Base-by-base conservation (phyloP, 2,329 filamentous ascomycete genomes). In the Berkeleyomyces rouxiae region DNA sequence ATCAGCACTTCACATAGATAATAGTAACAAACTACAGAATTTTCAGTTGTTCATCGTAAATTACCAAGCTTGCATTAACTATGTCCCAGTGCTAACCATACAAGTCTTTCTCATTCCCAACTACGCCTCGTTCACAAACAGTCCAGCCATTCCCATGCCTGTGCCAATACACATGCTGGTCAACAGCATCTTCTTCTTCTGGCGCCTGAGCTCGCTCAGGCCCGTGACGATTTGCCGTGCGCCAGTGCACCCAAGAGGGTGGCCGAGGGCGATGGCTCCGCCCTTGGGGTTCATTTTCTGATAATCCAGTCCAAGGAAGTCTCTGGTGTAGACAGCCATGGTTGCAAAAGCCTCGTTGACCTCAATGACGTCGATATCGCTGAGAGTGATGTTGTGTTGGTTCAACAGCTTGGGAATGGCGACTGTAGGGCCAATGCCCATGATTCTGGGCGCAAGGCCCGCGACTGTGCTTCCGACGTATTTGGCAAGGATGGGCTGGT, bases 281-380 rank as follows among this genome's bases (percentile, higher is more conserved):
- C 88, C 88, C 65, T 87, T 79, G 36, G 85, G 81, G 76, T 93
- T 93, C 80, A 93, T 82, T 82, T 90, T 92, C 69, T 79, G 74
- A 74, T 80, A 82, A 71, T 88, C 84, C 59, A 92, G 76, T 67
- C 82, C 82, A 59, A 93, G 79, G 67, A 77, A 82, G 69, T 90
- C 80, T 62, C 87, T 76, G 76, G 90, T 96, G 81, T 96, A 97
- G 39, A 96, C 91, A 1, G 90, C 91, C 93, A 97, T 97, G 61
- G 88, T 93, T 31, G 91, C 92, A 70, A 99, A 99, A 1, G 93
- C 93, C 80, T 99, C 93, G 78, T 99, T 99, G 71, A 99, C 76
- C 80, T 97, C 93, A 68, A 92, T 79, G 43, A 97, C 81, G 71
- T 99, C 93, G 66, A 93, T 82, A 69, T 97, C 93, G 64, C 86